Percentiles rank a stretch among this genome's conserved stretches.
Evolutionary conservation across 2,329 filamentous ascomycete species (phyloP).

Genomic region (Capronia epimyces): DNA sequence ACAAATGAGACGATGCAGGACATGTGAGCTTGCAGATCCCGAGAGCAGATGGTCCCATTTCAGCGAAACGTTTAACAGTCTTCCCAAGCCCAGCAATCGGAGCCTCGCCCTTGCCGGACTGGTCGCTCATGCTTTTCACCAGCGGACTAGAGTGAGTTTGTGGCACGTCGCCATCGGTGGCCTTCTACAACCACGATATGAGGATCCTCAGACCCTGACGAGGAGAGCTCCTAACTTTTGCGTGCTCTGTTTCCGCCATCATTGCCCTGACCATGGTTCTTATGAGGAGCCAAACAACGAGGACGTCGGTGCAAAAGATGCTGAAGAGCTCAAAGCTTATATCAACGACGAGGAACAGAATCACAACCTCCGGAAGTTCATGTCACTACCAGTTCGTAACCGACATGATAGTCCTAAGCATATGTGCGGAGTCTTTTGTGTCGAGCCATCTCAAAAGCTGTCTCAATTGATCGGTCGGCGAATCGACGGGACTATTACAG

Average conservation of each 20-base stretch:
- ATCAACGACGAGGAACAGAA: constrained; percentile 26
- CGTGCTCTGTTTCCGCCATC: constrained; percentile 26
- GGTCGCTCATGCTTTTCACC: constrained; percentile 18
- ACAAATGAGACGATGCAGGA: constrained; percentile 7
- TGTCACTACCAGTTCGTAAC: constrained; percentile 5
- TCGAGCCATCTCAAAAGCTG: constrained; percentile 13
- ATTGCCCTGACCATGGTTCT: constrained; percentile 28
- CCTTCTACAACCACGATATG: constrained; percentile 7
- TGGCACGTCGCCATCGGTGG: constrained; percentile 26
- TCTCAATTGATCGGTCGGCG: constrained; percentile 13
- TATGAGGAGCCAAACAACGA: constrained; percentile 21
- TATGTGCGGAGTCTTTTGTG: constrained; percentile 29
- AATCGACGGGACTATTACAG: constrained; percentile 5
- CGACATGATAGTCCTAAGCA: constrained; percentile 6
- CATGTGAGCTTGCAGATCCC: constrained; percentile 14
- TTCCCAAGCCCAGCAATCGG: constrained; percentile 14
- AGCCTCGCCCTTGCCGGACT: constrained; percentile 17
- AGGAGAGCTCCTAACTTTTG: constrained; percentile 15
- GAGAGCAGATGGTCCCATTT: constrained; percentile 6
- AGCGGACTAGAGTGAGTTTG: constrained; percentile 19
- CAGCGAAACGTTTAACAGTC: constrained; percentile 7
- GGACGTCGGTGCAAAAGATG: constrained; percentile 5
- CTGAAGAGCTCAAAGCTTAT: constrained; percentile 19
- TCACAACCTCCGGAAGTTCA: constrained; percentile 23
- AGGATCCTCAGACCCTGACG: constrained; percentile 1